phyloP scores from a whole-genome alignment of 345 rosid species.

The Rhodamnia argentea region DNA sequence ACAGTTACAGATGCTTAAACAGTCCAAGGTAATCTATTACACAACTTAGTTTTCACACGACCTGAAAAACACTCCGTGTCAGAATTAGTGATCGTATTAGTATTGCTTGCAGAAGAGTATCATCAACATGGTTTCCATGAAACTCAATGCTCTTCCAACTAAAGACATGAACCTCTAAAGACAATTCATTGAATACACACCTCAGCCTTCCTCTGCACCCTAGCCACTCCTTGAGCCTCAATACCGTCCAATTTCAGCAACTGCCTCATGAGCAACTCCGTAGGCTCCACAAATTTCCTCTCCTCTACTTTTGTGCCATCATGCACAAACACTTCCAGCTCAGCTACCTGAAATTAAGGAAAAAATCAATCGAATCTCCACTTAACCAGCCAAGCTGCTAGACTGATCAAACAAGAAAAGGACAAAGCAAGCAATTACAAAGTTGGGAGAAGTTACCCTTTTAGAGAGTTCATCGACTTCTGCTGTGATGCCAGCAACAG shows the following conservation, averaged over 20 bases:
- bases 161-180: not conserved
- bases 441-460: slow-evolving; percentile 25
- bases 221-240: slow-evolving; percentile 84
- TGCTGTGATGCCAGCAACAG: slow-evolving; percentile 34
- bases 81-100: not conserved
- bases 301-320: slow-evolving; percentile 47
- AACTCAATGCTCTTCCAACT: not conserved
- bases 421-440: not conserved
- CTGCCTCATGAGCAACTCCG: slow-evolving; percentile 86
- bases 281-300: slow-evolving; percentile 47
- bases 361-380: not conserved
- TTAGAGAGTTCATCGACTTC: slow-evolving; percentile 76
- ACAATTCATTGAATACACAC: slow-evolving; percentile 14
- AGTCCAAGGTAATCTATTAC: not conserved
- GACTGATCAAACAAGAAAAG: not conserved
- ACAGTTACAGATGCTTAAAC: not conserved
- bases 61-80: not conserved
- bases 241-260: slow-evolving; percentile 73
- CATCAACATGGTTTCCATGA: not conserved
- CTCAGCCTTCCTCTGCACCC: slow-evolving; percentile 76
- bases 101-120: not conserved
- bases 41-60: not conserved
- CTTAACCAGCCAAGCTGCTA: not conserved
- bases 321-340: slow-evolving; percentile 54
- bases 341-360: slow-evolving; percentile 42